phyloP scores from a whole-genome alignment of 768 basidiomycete species.

The Amanita subjunquillea region DNA sequence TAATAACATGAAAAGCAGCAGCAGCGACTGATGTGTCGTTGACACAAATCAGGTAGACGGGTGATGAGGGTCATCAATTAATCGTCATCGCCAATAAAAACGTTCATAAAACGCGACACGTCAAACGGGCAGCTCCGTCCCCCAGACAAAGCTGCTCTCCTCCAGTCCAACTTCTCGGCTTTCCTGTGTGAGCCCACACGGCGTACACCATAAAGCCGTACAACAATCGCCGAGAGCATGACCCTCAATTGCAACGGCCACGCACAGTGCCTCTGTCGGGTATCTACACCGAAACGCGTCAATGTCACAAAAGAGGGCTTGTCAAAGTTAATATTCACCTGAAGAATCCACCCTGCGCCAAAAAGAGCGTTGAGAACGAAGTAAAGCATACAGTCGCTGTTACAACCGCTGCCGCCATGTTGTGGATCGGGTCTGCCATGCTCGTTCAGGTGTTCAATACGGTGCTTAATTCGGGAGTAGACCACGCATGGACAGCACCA shows the following conservation, averaged over 20 bases:
- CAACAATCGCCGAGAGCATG: slow-evolving; percentile 28
- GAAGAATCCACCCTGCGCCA: slow-evolving; percentile 28
- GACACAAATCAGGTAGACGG: no score
- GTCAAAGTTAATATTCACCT: slow-evolving; percentile 17
- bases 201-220: slow-evolving; percentile 28
- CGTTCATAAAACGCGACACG: no score
- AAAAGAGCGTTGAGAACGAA: slow-evolving; percentile 16
- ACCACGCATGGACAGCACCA: slow-evolving; percentile 32
- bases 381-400: slow-evolving; percentile 26
- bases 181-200: slow-evolving; percentile 41
- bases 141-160: slow-evolving; percentile 13
- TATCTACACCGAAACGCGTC: slow-evolving; percentile 13
- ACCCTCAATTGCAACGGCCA: slow-evolving; percentile 36
- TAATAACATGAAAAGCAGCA: no score
- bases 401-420: slow-evolving; percentile 21
- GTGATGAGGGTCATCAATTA: no score
- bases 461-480: slow-evolving; percentile 27
- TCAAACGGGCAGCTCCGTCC: no score
- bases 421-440: slow-evolving; percentile 27
- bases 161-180: slow-evolving; percentile 36
- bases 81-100: no score
- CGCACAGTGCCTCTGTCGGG: slow-evolving; percentile 27
- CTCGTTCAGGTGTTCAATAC: not conserved
- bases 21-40: no score
- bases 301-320: not conserved